A percentile compares a stretch with the other conserved stretches of the same genome.
Conservation (phyloP, 305 asterid genomes). For the Fraxinus floribunda region DNA sequence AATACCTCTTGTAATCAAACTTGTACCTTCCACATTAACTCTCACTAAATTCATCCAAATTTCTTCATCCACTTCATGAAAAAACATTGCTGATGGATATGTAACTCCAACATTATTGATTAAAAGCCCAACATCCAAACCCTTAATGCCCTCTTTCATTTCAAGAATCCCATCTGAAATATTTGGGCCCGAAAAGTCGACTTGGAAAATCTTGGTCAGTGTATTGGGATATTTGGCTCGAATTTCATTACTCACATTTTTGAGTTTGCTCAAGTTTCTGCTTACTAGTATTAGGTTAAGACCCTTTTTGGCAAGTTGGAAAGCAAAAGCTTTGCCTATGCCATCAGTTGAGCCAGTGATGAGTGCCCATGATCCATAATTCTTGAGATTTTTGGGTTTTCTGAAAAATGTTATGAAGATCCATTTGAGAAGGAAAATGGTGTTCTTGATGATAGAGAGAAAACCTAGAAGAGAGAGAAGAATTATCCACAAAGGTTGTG, state of each 20-base stretch:
- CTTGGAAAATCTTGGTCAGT: conserved; percentile 31
- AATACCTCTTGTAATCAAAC: conserved; percentile 48
- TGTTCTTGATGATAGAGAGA: conserved; percentile 33
- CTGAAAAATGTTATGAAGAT: conserved; percentile 38
- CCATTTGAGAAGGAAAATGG: conserved; percentile 46
- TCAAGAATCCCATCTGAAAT: conserved; percentile 27
- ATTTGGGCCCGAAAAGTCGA: conserved; percentile 32
- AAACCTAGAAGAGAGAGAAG: conserved; percentile 50
- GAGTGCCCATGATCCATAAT: conserved; percentile 81
- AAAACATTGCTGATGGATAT: conserved; percentile 67
- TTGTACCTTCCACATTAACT: conserved; percentile 62
- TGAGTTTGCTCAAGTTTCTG: conserved; percentile 42
- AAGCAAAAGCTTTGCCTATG: conserved; percentile 71
- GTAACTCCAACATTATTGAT: conserved; percentile 83
- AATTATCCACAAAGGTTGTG: conserved; percentile 44
- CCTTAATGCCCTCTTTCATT: conserved; percentile 41
- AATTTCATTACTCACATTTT: conserved; percentile 40
- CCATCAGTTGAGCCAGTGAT: conserved; percentile 89
- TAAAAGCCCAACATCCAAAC: conserved; percentile 65
- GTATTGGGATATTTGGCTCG: conserved; percentile 27
- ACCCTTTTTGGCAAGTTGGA: conserved; percentile 56
- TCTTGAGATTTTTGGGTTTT: conserved; percentile 48
- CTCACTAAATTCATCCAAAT: conserved; percentile 69
- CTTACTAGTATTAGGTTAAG: conserved; percentile 64
- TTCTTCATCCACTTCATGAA: conserved; percentile 62